Evolutionary conservation across 495 filamentous ascomycete genomes (phyloP).

Genomic region (Podospora bellae-mahoneyi): DNA sequence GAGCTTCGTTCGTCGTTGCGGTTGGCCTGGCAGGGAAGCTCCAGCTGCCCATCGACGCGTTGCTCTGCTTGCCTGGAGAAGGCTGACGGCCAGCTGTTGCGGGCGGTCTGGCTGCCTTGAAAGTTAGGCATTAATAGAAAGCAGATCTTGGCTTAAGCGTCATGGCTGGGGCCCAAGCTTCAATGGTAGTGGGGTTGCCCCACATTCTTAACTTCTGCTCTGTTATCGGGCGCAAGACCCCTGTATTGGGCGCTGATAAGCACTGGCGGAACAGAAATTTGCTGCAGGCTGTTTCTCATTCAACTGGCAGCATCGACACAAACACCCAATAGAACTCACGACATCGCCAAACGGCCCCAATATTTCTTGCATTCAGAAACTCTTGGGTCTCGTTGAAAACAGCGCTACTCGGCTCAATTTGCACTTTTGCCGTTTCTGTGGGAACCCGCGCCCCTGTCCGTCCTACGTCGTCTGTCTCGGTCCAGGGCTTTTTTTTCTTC

Average conservation of each 20-base stretch:
- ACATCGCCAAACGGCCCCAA: not conserved
- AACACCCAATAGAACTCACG: constrained; percentile 30
- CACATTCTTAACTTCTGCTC: constrained; percentile 13
- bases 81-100: constrained; percentile 23
- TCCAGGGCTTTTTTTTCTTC: constrained; percentile 4
- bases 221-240: constrained; percentile 28
- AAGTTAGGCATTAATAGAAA: constrained; percentile 14
- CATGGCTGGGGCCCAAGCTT: not conserved
- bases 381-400: not conserved
- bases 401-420: constrained; percentile 11
- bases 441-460: constrained; percentile 12
- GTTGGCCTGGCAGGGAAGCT: constrained; percentile 22
- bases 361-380: not conserved
- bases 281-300: constrained; percentile 24
- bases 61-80: constrained; percentile 42
- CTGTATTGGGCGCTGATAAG: constrained; percentile 32
- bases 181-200: not conserved
- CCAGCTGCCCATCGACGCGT: constrained; percentile 35
- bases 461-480: constrained; percentile 1
- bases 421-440: constrained; percentile 14
- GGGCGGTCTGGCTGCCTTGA: constrained; percentile 15
- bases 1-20: constrained; percentile 32
- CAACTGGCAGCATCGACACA: constrained; percentile 20
- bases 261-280: constrained; percentile 34
- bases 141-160: not conserved